Base-by-base conservation (phyloP, 1,284 basidiomycete genomes). In the Trichosporon inkin region DNA sequence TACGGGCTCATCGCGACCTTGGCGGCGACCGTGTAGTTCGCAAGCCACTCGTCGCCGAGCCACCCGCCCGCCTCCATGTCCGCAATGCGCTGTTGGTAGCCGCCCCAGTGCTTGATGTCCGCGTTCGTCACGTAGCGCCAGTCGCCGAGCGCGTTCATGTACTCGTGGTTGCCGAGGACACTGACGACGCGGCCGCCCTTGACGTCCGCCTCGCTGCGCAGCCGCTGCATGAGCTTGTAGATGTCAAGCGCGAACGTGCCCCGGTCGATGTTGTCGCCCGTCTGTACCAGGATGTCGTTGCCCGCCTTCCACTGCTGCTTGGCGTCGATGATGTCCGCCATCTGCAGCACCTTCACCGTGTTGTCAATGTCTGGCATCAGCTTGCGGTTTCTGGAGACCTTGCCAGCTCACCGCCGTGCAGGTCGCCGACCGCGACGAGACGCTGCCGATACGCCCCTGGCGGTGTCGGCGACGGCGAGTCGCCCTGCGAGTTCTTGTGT, bases 261-360 rank as follows among this genome's bases (percentile, higher is more conserved):
- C 84, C 89, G 82, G 77, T 94, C 92, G 63, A 95, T 88, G 49
- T 95, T 93, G 75, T 96, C 92, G 3, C 92, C 92, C 0, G 92
- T 95, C 79, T 95, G 92, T 14, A 94, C 91, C 64, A 93, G 86
- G 57, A 87, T 85, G 72, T 92, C 89, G 4, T 85, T 84, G 20
- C 87, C 80, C 1, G 87, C 91, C 10, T 84, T 83, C 92, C 92
- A 95, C 56, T 86, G 79, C 0, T 84, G 85, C n/a, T 83, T 80
- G 65, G 88, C 84, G 58, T 71, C 67, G 3, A 88, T 84, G 6
- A 94, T 84, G 3, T 82, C 81, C 6, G 89, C 85, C 82, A 92
- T 89, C 44, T 86, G 81, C 34, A 95, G 80, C 6, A 94, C 90
- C 41, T 81, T 82, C 61, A 83, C 80, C 4, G 88, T 87, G 73